Conservation (phyloP, 2,329 filamentous ascomycete species). For the Karstenula rhodostoma region DNA sequence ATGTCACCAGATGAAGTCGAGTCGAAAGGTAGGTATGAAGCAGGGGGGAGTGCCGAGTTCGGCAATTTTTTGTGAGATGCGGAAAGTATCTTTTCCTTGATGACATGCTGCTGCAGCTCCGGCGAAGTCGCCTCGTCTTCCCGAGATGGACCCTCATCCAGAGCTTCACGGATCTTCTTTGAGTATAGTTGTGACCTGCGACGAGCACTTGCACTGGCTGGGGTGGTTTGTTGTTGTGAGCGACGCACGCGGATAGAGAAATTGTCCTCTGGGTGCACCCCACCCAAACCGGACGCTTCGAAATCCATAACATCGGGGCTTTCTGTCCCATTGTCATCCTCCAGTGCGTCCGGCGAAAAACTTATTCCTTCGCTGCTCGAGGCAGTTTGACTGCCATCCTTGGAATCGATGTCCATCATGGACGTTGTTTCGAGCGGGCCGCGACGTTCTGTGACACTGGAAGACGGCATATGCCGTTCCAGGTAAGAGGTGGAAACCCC, state of each 20-base stretch:
- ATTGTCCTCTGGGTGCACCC: constrained; percentile 66
- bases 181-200: constrained; percentile 31
- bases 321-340: constrained; percentile 32
- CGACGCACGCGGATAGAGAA: constrained; percentile 61
- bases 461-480: constrained; percentile 8
- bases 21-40: constrained; percentile 53
- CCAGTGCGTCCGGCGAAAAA: constrained; percentile 47
- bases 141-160: constrained; percentile 29
- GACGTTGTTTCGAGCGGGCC: constrained; percentile 32
- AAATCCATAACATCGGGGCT: constrained; percentile 48
- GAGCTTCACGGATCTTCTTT: constrained; percentile 44
- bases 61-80: constrained; percentile 70
- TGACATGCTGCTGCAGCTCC: constrained; percentile 30
- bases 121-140: constrained; percentile 18
- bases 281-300: constrained; percentile 64
- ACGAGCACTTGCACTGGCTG: constrained; percentile 2
- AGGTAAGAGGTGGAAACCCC: constrained; percentile 23
- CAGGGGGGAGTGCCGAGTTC: constrained; percentile 54
- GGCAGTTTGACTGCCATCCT: constrained; percentile 40
- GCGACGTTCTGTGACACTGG: constrained; percentile 41
- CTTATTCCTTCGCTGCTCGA: constrained; percentile 43
- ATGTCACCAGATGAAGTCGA: constrained; percentile 45
- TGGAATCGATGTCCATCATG: constrained; percentile 31
- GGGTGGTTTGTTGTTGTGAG: constrained; percentile 28
- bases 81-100: constrained; percentile 74